These are phyloP conservation scores for Chlamydomonas asymmetrica DNA, from an alignment of 139 green algal species.

Conservation along the genomic window DNA sequence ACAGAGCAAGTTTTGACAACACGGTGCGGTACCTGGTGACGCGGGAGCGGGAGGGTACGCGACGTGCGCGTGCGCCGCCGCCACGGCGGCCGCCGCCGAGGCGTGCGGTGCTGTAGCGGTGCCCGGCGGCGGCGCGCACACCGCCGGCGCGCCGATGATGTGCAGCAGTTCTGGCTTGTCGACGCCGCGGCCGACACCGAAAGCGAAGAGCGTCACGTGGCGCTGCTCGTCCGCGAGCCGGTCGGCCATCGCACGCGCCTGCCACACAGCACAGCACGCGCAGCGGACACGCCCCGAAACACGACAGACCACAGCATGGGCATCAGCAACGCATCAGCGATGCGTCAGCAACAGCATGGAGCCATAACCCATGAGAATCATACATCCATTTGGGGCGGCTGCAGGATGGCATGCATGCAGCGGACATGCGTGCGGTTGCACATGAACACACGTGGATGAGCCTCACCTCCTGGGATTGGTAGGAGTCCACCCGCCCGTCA, in stretches of 20 bases:
- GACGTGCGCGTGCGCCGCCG: background rate
- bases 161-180: constrained; percentile 61
- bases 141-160: constrained; percentile 43
- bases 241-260: constrained; percentile 45
- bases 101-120: too few species aligned
- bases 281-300: background rate
- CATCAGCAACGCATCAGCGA: background rate
- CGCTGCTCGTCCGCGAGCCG: constrained; percentile 65
- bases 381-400: too few species aligned
- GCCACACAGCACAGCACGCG: background rate
- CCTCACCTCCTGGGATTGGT: constrained; percentile 46
- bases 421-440: background rate
- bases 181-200: constrained; percentile 77
- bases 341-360: background rate
- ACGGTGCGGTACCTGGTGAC: too few species aligned
- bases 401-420: too few species aligned
- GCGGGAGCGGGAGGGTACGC: too few species aligned
- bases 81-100: background rate
- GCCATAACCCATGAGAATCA: too few species aligned
- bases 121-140: too few species aligned
- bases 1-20: too few species aligned
- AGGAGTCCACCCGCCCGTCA: constrained; percentile 59
- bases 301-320: background rate
- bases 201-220: constrained; percentile 58
- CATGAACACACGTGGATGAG: background rate